Percentiles rank a stretch among this genome's conserved stretches.
phyloP scores from a whole-genome alignment of 164 flowering plant genomes.

The Umbilicus rupestris region DNA sequence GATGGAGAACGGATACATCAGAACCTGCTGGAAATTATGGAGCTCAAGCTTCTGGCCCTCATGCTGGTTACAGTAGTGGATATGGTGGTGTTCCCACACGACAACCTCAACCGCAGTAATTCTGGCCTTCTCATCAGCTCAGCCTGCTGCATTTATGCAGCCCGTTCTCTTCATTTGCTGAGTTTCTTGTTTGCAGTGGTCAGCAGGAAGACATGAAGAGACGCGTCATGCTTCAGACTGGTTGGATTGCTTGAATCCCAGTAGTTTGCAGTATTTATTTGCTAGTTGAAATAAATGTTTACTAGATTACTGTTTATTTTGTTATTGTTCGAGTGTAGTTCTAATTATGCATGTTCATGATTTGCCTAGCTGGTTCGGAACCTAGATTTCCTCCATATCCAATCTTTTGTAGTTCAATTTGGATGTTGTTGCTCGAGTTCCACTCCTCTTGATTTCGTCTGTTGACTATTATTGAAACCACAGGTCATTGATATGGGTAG shows the following conservation, averaged over 20 bases:
- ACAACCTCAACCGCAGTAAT: slow-evolving; percentile 63
- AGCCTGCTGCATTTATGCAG: no score
- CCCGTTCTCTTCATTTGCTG: no score
- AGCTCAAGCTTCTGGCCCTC: slow-evolving; percentile 18
- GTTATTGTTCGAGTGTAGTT: slow-evolving; percentile 25
- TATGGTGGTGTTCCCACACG: slow-evolving; percentile 51
- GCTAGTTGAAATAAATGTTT: slow-evolving; percentile 36
- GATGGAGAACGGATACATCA: slow-evolving; percentile 64
- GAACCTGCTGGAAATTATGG: slow-evolving; percentile 49
- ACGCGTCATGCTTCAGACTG: slow-evolving; percentile 23
- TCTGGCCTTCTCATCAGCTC: slow-evolving; percentile 10
- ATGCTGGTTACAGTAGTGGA: slow-evolving; percentile 57
- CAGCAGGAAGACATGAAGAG: slow-evolving; percentile 20
- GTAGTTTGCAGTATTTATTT: slow-evolving; percentile 42
- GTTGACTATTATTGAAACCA: no score
- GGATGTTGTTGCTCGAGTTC: no score
- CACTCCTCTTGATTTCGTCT: no score
- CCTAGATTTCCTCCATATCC: no score
- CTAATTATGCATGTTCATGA: slow-evolving; percentile 33
- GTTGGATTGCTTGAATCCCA: slow-evolving; percentile 57
- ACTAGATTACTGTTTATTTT: slow-evolving; percentile 26
- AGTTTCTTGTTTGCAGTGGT: slow-evolving; percentile 8
- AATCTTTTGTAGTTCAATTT: no score
- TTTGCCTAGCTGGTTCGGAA: not conserved
- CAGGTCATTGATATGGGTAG: no score